These are phyloP conservation scores for Calonectria honghensis DNA, from an alignment of 2,329 filamentous ascomycete species.

Conservation along the genomic window DNA sequence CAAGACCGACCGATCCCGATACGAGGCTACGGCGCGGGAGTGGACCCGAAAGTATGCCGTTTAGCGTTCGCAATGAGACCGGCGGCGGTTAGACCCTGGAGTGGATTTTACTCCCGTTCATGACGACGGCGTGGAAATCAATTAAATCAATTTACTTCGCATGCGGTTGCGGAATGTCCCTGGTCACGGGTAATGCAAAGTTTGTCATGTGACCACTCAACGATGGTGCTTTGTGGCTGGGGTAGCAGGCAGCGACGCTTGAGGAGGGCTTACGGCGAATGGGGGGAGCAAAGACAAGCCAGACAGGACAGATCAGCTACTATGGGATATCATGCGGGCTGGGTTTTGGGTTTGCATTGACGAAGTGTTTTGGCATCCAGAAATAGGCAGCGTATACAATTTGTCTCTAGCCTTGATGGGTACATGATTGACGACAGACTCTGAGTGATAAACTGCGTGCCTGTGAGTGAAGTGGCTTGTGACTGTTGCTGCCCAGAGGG, in stretches of 20 bases:
- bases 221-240: constrained; percentile 49
- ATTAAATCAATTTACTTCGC: constrained; percentile 53
- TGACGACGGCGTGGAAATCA: constrained; percentile 53
- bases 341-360: constrained; percentile 63
- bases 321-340: constrained; percentile 62
- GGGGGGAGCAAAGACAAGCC: constrained; percentile 58
- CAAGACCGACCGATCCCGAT: constrained; percentile 97
- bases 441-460: constrained; percentile 18
- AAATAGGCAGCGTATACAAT: constrained; percentile 58
- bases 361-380: constrained; percentile 57
- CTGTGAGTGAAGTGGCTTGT: constrained; percentile 16
- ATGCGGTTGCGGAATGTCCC: constrained; percentile 51
- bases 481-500: background rate
- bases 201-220: constrained; percentile 46
- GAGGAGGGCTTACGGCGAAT: constrained; percentile 49
- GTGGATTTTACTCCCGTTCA: constrained; percentile 55
- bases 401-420: constrained; percentile 51
- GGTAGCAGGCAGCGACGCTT: constrained; percentile 53
- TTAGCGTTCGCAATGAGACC: constrained; percentile 65
- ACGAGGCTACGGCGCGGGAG: constrained; percentile 96
- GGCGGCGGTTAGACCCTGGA: constrained; percentile 53
- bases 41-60: constrained; percentile 99
- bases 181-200: constrained; percentile 43
- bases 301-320: constrained; percentile 62
- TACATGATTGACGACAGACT: constrained; percentile 13